These are phyloP conservation scores for Crassisporium funariophilum DNA, from an alignment of 768 basidiomycete species.

Conservation along the genomic window DNA sequence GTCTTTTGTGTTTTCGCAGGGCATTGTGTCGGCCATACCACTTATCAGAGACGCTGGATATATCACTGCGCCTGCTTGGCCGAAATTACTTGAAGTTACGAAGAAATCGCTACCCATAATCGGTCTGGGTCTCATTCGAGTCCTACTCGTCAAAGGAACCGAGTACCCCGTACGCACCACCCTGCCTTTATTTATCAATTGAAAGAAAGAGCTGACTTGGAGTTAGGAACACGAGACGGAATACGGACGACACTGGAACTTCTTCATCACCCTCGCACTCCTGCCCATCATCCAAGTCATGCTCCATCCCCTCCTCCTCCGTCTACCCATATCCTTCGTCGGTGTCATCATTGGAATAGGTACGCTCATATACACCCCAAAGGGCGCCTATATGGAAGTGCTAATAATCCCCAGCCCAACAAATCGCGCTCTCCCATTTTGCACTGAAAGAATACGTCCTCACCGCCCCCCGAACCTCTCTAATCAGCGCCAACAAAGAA, in stretches of 20 bases:
- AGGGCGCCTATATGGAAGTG: not conserved
- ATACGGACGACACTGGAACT: constrained; percentile 98
- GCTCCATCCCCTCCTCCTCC: constrained; percentile 65
- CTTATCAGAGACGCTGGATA: constrained; percentile 64
- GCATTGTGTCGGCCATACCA: constrained; percentile 86
- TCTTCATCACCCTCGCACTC: constrained; percentile 90
- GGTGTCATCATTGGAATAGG: constrained; percentile 62
- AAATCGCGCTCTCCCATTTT: constrained; percentile 56
- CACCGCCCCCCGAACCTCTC: constrained; percentile 55
- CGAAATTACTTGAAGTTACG: constrained; percentile 53
- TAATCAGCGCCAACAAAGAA: constrained; percentile 89
- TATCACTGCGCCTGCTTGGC: constrained; percentile 47
- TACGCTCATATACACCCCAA: constrained; percentile 23
- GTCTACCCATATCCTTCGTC: constrained; percentile 59
- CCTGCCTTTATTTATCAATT: not conserved
- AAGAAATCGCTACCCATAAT: constrained; percentile 70
- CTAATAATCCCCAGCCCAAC: constrained; percentile 57
- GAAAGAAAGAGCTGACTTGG: not conserved
- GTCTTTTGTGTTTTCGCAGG: constrained; percentile 96
- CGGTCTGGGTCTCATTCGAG: constrained; percentile 71
- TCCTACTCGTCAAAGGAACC: constrained; percentile 86
- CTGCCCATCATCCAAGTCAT: constrained; percentile 73
- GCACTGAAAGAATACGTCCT: constrained; percentile 69
- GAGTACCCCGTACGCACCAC: constrained; percentile 80
- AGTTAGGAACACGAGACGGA: constrained; percentile 89